Evolutionary conservation across 805 yeast species (phyloP), one percentile per base, ranked within the genome.

Genomic region (Wickerhamiella galacta): DNA sequence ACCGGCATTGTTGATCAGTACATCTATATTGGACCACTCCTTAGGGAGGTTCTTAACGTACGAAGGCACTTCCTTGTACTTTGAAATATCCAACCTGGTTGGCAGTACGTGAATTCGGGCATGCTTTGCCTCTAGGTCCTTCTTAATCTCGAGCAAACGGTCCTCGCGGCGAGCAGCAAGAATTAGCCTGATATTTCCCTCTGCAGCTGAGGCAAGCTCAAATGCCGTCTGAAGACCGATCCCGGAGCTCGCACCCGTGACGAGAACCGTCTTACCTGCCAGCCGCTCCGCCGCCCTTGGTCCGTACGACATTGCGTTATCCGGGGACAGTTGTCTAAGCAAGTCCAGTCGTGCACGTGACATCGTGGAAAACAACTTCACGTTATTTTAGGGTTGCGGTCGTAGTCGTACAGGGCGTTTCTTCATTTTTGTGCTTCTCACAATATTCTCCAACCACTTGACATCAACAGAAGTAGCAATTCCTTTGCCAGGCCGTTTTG

Each of bases 211-310:
- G 27, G 94, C 90, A 43, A 81, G 72, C 52, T 85, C 93, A 30
- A 65, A 56, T 11, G 95, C 96, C 8, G 95, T 83, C 34, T 93
- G 90, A 43, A 71, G 72, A 9, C 96, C 98, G 47, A 87, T 87
- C 35, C 96, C 96, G 11, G 94, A 73, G 17, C 94, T 80, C 6
- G 96, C 96, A 40, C 96, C 96, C n/a, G 96, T 81, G 47, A 87
- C 76, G 26, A 87, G 66, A 20, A 81, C 66, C 14, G 74, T 71
- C 52, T 87, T 85, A 31, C 77, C 77, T 16, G 77, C 72, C 21
- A 87, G 63, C 52, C 95, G 69, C 52, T 75, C 74, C 27, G 85
- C 80, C 33, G 93, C 90, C 49, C 63, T 68, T 32, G 64, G 42
- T 41, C 85, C 87, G 6, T 82, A 75, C 38, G 57, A 50, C 57